phyloP scores from a whole-genome alignment of 2,329 filamentous ascomycete species.

The Verticillium tricorpus region DNA sequence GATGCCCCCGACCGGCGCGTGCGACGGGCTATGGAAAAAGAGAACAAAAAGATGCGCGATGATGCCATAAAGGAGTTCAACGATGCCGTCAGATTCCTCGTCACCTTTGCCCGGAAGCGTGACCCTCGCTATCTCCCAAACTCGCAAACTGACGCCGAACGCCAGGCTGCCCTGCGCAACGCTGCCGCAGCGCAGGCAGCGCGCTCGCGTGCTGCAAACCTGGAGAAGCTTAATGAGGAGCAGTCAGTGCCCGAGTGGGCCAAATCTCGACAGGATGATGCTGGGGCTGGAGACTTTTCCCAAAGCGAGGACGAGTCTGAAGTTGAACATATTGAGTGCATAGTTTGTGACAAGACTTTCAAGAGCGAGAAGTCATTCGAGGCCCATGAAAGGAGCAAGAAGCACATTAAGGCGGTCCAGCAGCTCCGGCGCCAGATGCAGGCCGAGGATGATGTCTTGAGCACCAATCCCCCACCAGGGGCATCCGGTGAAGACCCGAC shows the following conservation, averaged over 20 bases:
- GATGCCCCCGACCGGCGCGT: slow-evolving; percentile 84
- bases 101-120: slow-evolving; percentile 84
- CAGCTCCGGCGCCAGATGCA: slow-evolving; percentile 78
- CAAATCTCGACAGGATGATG: slow-evolving; percentile 49
- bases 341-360: slow-evolving; percentile 74
- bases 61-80: slow-evolving; percentile 86
- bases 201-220: slow-evolving; percentile 74
- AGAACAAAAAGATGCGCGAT: slow-evolving; percentile 81
- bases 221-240: slow-evolving; percentile 63
- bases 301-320: slow-evolving; percentile 51
- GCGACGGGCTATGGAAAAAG: slow-evolving; percentile 87
- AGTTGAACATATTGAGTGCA: slow-evolving; percentile 64
- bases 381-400: slow-evolving; percentile 93
- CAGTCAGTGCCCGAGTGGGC: slow-evolving; percentile 70
- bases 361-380: slow-evolving; percentile 90
- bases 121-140: slow-evolving; percentile 82
- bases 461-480: neutral
- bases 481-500: neutral
- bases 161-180: slow-evolving; percentile 72
- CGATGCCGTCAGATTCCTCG: slow-evolving; percentile 80
- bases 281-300: slow-evolving; percentile 56
- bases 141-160: slow-evolving; percentile 71
- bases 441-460: slow-evolving; percentile 64
- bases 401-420: slow-evolving; percentile 83
- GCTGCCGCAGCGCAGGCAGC: slow-evolving; percentile 81